These are phyloP conservation scores for Roridomyces roridus DNA, from an alignment of 768 basidiomycete species.

Conservation along the genomic window DNA sequence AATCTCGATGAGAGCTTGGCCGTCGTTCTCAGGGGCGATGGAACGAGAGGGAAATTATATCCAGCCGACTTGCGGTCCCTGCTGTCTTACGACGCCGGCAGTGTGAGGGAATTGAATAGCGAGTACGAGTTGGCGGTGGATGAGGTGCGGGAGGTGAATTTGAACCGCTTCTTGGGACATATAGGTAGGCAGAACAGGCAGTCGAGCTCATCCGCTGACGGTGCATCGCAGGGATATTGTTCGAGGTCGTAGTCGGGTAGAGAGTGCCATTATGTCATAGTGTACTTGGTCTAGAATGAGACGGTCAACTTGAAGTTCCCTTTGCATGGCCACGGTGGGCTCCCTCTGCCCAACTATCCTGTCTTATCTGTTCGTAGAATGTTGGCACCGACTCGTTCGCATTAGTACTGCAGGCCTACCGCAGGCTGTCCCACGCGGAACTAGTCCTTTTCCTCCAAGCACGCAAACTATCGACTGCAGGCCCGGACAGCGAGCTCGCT, in stretches of 20 bases:
- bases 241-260: constrained; percentile 18
- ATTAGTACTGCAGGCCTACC: constrained; percentile 72
- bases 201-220: neutral
- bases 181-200: constrained; percentile 45
- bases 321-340: constrained; percentile 47
- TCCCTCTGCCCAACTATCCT: constrained; percentile 6
- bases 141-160: constrained; percentile 48
- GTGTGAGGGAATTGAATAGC: constrained; percentile 45
- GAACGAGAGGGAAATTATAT: constrained; percentile 51
- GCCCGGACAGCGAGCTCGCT: constrained; percentile 68
- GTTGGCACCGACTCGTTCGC: constrained; percentile 40
- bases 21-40: constrained; percentile 54
- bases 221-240: constrained; percentile 13
- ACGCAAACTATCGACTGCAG: constrained; percentile 70
- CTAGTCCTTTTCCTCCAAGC: constrained; percentile 78
- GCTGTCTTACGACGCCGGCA: constrained; percentile 56
- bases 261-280: too few species aligned
- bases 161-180: constrained; percentile 62
- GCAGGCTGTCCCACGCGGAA: constrained; percentile 68
- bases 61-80: constrained; percentile 57
- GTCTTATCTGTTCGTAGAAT: constrained; percentile 34
- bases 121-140: constrained; percentile 57
- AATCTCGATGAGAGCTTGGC: constrained; percentile 53
- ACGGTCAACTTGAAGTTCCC: neutral
- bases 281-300: too few species aligned